phyloP scores from a whole-genome alignment of 2,329 filamentous ascomycete species.

The Cercospora sp. region DNA sequence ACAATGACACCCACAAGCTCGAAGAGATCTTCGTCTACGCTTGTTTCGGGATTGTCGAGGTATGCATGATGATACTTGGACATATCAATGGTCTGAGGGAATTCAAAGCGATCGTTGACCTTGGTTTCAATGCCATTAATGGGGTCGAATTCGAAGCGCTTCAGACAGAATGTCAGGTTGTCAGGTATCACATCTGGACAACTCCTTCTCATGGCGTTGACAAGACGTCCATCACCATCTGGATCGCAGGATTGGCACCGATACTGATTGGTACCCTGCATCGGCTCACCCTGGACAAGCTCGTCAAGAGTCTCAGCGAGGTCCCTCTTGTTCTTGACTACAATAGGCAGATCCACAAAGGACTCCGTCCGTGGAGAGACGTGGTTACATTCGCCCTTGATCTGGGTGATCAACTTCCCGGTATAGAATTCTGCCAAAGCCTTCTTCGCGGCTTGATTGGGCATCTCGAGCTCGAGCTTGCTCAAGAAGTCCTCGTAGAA shows the following conservation, averaged over 20 bases:
- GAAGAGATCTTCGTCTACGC: conserved; percentile 70
- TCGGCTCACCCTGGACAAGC: conserved; percentile 94
- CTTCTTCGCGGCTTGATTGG: conserved; percentile 65
- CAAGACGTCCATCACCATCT: conserved; percentile 55
- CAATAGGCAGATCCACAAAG: conserved; percentile 92
- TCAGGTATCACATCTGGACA: conserved; percentile 91
- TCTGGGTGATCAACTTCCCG: conserved; percentile 87
- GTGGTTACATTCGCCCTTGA: conserved; percentile 90
- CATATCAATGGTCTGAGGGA: conserved; percentile 82
- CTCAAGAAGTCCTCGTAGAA: conserved; percentile 95
- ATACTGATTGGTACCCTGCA: conserved; percentile 98
- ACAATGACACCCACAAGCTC: conserved; percentile 94
- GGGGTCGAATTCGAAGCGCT: conserved; percentile 77
- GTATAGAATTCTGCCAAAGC: conserved; percentile 82
- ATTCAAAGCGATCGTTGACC: conserved; percentile 93
- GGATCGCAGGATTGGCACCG: conserved; percentile 88
- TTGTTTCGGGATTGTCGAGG: conserved; percentile 62
- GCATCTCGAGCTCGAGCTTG: conserved; percentile 81
- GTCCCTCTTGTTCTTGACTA: conserved; percentile 86
- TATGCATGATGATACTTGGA: conserved; percentile 85
- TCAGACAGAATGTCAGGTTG: conserved; percentile 93
- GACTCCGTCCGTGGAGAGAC: conserved; percentile 87
- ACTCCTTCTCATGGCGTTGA: conserved; percentile 84
- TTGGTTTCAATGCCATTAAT: conserved; percentile 75
- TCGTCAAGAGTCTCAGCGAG: conserved; percentile 86